These are phyloP conservation scores for Starmerella potacharoeniae DNA, from an alignment of 805 yeast genomes.

Conservation along the genomic window DNA sequence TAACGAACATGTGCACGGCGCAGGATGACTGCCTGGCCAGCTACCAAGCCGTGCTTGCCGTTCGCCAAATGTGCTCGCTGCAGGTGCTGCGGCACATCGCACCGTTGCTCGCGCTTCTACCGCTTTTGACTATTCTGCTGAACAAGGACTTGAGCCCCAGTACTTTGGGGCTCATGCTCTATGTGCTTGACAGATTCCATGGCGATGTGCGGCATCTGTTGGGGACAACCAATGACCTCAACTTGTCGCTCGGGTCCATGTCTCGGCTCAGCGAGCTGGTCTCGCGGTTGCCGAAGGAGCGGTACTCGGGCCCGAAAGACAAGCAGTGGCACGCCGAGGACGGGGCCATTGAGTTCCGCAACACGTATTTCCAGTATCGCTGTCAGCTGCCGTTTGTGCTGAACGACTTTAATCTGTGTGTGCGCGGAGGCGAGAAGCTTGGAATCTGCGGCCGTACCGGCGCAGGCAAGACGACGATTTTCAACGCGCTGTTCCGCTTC, in stretches of 20 bases:
- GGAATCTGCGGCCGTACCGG: slow-evolving; percentile 88
- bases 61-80: not conserved
- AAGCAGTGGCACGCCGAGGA: slow-evolving; percentile 44
- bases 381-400: slow-evolving; percentile 54
- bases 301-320: not conserved
- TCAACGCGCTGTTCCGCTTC: slow-evolving; percentile 58
- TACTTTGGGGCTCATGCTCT: not conserved
- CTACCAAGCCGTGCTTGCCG: not conserved
- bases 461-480: slow-evolving; percentile 74
- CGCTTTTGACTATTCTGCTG: not conserved
- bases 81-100: not conserved
- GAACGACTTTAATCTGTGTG: slow-evolving; percentile 40
- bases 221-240: not conserved
- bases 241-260: not conserved
- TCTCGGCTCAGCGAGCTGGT: slow-evolving; percentile 23
- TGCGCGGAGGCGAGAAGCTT: slow-evolving; percentile 51
- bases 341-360: slow-evolving; percentile 45
- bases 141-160: not conserved
- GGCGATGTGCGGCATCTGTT: not conserved
- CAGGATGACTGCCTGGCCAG: not conserved
- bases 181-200: not conserved
- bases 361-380: slow-evolving; percentile 52
- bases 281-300: not conserved
- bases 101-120: not conserved
- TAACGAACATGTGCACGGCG: not conserved